These are phyloP conservation scores for Penstemon barbatus DNA, from an alignment of 257 asterid species.

Conservation along the genomic window DNA sequence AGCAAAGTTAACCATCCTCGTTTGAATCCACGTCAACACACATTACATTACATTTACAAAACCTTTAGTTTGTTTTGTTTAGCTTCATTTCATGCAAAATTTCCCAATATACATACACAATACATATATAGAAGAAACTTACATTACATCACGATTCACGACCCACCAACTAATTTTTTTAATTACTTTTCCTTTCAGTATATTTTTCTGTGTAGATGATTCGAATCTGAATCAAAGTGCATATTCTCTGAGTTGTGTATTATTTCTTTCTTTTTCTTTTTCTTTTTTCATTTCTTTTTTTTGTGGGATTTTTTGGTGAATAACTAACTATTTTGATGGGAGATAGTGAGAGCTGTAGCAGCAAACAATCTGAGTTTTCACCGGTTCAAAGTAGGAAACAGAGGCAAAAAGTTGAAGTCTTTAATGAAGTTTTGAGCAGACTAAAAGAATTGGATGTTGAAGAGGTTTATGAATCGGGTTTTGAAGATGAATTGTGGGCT, in stretches of 20 bases:
- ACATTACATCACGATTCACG: slow-evolving; percentile 46
- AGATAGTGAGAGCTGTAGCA: slow-evolving; percentile 73
- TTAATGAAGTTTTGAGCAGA: slow-evolving; percentile 58
- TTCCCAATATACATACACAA: slow-evolving; percentile 20
- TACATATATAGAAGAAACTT: slow-evolving; percentile 30
- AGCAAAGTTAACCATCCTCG: slow-evolving; percentile 52
- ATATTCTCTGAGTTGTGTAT: slow-evolving; percentile 43
- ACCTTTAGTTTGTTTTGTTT: slow-evolving; percentile 21
- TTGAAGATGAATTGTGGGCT: slow-evolving; percentile 85
- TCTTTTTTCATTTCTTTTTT: background rate
- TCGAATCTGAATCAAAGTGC: slow-evolving; percentile 74
- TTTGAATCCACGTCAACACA: slow-evolving; percentile 73
- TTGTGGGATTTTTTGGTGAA: slow-evolving; percentile 11
- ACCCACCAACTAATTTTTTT: slow-evolving; percentile 47
- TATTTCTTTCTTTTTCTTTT: background rate
- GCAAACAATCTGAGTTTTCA: slow-evolving; percentile 68
- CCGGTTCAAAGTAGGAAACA: slow-evolving; percentile 56
- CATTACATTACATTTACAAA: slow-evolving; percentile 33
- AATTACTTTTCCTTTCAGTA: slow-evolving; percentile 22
- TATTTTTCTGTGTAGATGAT: slow-evolving; percentile 33
- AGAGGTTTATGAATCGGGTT: slow-evolving; percentile 58
- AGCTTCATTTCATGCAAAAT: slow-evolving; percentile 19
- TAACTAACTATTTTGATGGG: slow-evolving; percentile 47
- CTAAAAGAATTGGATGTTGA: slow-evolving; percentile 55
- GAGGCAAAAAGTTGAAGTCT: slow-evolving; percentile 72